phyloP scores from a whole-genome alignment of 768 basidiomycete species.

The Paxillus involutus region DNA sequence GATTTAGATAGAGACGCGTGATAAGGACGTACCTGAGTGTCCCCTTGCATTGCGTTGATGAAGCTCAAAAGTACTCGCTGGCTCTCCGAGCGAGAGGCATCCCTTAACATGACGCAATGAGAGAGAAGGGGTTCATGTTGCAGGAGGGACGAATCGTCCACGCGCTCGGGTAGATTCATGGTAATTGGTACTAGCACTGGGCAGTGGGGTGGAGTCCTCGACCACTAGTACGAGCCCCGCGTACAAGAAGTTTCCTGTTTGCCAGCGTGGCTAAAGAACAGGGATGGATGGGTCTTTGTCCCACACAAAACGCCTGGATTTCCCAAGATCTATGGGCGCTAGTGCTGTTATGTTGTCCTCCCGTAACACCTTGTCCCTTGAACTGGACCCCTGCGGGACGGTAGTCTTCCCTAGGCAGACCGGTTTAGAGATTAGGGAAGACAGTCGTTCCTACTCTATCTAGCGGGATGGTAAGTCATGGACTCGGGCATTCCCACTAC shows the following conservation, averaged over 20 bases:
- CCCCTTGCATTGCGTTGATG: constrained; percentile 10
- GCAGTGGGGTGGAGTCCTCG: not conserved
- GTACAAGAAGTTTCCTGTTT: not conserved
- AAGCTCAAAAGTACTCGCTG: not conserved
- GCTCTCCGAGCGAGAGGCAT: not conserved
- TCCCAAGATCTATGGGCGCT: not conserved
- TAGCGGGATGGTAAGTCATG: no score
- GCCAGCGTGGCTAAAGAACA: not conserved
- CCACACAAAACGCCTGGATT: not conserved
- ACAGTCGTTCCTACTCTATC: no score
- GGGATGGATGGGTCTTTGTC: not conserved
- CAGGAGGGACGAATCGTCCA: constrained; percentile 22
- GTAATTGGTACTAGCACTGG: not conserved
- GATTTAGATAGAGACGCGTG: not conserved
- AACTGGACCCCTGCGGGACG: no score
- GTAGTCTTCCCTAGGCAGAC: no score
- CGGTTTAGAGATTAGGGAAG: no score
- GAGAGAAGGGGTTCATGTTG: constrained; percentile 19
- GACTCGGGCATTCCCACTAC: no score
- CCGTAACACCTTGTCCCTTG: no score
- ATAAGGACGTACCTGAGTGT: constrained; percentile 13
- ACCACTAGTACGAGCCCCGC: not conserved
- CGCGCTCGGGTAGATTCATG: constrained; percentile 17
- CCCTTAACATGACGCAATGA: not conserved
- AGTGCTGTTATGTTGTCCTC: no score